phyloP scores from a whole-genome alignment of 768 basidiomycete genomes.

The Tylopilus felleus region DNA sequence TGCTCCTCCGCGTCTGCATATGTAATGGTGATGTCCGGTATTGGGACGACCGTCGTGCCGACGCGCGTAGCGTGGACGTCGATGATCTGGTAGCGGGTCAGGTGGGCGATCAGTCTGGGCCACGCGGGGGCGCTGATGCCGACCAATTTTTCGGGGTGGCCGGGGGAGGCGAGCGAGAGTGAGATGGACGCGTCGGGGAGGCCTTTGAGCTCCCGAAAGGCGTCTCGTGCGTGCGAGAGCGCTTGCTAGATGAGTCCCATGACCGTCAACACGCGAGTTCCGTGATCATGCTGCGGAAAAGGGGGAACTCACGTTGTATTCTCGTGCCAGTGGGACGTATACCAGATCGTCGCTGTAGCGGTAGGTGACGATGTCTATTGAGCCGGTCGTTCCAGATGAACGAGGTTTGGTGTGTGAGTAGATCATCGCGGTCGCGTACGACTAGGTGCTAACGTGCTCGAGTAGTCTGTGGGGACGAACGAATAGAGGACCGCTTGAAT shows the following conservation, averaged over 20 bases:
- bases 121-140: slow-evolving; percentile 54
- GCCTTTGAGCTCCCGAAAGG: slow-evolving; percentile 41
- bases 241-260: slow-evolving; percentile 39
- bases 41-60: not conserved
- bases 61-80: slow-evolving; percentile 34
- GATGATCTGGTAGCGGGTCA: slow-evolving; percentile 48
- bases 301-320: slow-evolving; percentile 39
- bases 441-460: no score
- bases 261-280: not conserved
- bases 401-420: not conserved
- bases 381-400: not conserved
- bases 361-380: slow-evolving; percentile 48
- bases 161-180: slow-evolving; percentile 39
- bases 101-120: slow-evolving; percentile 38
- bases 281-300: not conserved
- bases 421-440: not conserved
- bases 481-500: no score
- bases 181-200: slow-evolving; percentile 41
- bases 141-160: slow-evolving; percentile 35
- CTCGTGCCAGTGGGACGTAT: slow-evolving; percentile 44
- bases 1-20: slow-evolving; percentile 16
- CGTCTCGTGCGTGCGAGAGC: slow-evolving; percentile 46
- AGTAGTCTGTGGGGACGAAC: no score
- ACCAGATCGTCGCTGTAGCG: slow-evolving; percentile 42
- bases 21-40: slow-evolving; percentile 31